Conservation (phyloP, 2,329 filamentous ascomycete species). For the Epichloe sylvatica region DNA sequence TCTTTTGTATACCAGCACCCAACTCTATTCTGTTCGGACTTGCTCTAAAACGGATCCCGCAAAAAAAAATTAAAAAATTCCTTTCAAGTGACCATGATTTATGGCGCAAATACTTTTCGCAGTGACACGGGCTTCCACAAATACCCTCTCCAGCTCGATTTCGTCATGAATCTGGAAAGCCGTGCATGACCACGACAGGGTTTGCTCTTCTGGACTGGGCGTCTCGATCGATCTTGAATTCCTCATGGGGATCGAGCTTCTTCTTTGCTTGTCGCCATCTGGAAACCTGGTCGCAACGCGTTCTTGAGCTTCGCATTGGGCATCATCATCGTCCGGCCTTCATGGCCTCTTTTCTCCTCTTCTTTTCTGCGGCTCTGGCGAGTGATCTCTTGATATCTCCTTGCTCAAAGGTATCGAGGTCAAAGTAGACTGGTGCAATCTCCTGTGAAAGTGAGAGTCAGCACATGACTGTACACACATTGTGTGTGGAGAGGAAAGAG, state of each 20-base stretch:
- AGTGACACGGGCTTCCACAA: no score
- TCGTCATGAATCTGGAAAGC: background rate
- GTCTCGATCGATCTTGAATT: background rate
- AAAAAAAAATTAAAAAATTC: background rate
- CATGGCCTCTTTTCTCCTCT: slow-evolving; percentile 44
- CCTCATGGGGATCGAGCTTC: background rate
- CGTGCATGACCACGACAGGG: background rate
- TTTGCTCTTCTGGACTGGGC: background rate
- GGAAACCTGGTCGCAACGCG: background rate
- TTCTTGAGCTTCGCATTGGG: background rate
- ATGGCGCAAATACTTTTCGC: no score
- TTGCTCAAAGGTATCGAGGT: slow-evolving; percentile 67
- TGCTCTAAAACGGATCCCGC: background rate
- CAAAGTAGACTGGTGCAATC: slow-evolving; percentile 87
- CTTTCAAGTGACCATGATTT: no score
- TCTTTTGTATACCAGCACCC: background rate
- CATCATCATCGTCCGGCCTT: slow-evolving; percentile 29
- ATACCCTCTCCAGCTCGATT: no score
- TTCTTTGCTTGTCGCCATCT: background rate
- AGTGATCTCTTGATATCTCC: slow-evolving; percentile 69
- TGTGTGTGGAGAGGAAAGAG: slow-evolving; percentile 2
- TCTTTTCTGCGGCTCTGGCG: slow-evolving; percentile 42
- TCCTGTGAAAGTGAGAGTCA: slow-evolving; percentile 42
- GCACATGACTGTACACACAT: background rate
- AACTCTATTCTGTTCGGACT: background rate